Base-by-base conservation (phyloP, 2,329 filamentous ascomycete species). In the Fusarium lateritium region DNA sequence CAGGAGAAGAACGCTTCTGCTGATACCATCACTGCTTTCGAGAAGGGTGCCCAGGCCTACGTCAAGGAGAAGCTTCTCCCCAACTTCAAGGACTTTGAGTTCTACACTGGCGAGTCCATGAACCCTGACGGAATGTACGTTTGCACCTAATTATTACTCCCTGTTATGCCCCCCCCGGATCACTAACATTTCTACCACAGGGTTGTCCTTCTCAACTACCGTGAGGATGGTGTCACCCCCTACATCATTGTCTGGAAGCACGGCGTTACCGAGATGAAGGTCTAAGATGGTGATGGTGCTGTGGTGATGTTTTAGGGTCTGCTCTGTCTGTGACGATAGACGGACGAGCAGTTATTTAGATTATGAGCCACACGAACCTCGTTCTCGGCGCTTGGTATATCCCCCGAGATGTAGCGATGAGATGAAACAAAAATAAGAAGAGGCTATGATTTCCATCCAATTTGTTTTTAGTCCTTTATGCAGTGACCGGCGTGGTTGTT, bases 51-150 rank as follows among this genome's bases (percentile, higher is more conserved):
- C 62, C 79, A 84, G 70, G 82, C 73, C 57, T 97, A 89, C 79
- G 91, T 93, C 82, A 97, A 97, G 88, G 91, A 93, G 86, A 89
- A 88, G 79, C 86, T 97, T 73, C 85, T 91, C 63, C 84, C 79
- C 80, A 95, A 93, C 85, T 97, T 97, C 88, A 94, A 97, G 86
- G 93, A 98, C 86, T 97, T 91, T 82, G 95, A 98, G 82, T 95
- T 98, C 84, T 92, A 92, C 83, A 93, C 92, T 76, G 94, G 95
- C 84, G 91, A 96, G 87, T 92, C 89, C 76, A 97, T 97, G 93
- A 89, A 97, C 83, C 91, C 92, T 76, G 93, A 97, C 78, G 94
- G 92, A 86, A 97, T 98, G 96, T 96, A 85, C 78, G 92, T 88
- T 58, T 36, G 17, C 21, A 14, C 31, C n/a, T 5, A 15, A 19